Base-by-base conservation (phyloP, 2,329 filamentous ascomycete species). In the Claviceps humidiphila region DNA sequence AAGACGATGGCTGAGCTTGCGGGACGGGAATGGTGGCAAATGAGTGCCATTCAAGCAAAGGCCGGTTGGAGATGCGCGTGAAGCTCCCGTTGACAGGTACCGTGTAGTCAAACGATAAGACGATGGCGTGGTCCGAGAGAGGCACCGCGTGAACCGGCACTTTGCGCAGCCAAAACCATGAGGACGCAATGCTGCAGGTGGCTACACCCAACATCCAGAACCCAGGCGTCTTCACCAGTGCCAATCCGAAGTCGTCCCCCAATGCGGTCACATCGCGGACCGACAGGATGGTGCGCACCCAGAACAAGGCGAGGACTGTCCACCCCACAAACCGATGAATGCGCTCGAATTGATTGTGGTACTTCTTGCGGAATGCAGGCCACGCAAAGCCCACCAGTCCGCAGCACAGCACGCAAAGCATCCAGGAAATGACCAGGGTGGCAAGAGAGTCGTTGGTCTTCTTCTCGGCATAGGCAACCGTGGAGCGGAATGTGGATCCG, bases 261-360 rank as follows among this genome's bases (percentile, higher is more conserved):
- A 59, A 58, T 17, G 67, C 62, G n/a, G 68, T 63, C 40, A 71
- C 64, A 38, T 72, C 69, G 49, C 74, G 66, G n/a, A 73, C 68
- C 38, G 78, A 68, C 9, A 86, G 66, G 43, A 86, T 62, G 8
- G 77, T 73, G 54, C 85, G 77, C 1, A 64, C 73, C 77, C 85
- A 85, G 61, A 89, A 82, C 37, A 88, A 67, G 1, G 67, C 71
- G 5, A 89, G 70, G 9, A 79, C 72, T 11, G 75, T 71, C 85
- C 85, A 89, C n/a, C 84, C 85, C 5, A 76, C 76, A 64, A 85
- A 89, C 47, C 85, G 82, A 66, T 89, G 86, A 47, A 77, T 76
- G 47, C 78, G 67, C 68, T 89, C 86, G 62, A 88, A 89, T 53
- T 74, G 65, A 65, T 89, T 77, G 68, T 89, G 85, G 56, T 75